Base-by-base conservation (phyloP, 805 yeast species). In the Saccharomycopsis capsularis region DNA sequence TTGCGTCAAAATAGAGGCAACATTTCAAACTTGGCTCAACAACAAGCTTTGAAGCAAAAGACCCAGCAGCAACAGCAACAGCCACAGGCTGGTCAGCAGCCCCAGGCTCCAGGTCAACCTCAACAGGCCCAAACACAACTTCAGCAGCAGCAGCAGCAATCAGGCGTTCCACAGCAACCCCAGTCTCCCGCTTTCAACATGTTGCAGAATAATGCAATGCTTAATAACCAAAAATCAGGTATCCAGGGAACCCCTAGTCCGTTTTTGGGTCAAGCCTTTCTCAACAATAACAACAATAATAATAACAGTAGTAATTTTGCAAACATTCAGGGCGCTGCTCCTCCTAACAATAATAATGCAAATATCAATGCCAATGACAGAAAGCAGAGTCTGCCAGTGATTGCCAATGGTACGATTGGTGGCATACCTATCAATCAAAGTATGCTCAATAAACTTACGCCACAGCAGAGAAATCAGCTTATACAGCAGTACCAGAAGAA, bases 1-100 rank as follows among this genome's bases (percentile, higher is more conserved):
- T 27, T 47, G 3, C 44, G 37, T 9, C 54, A 52, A 29, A 46
- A 50, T 23, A 23, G 51, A 13, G 55, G 46, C n/a, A 41, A 24
- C 54, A 56, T 51, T 49, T 34, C 56, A 30, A 27, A 44, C 25
- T 21, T 47, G 34, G 55, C 49, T 19, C 56, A 51, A 40, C 42
- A 39, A 25, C 53, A 40, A 32, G 36, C 39, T 37, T 47, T 7
- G 7, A 47, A 43, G 50, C 46, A 32, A 47, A 37, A 16, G 16
- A 23, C 15, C 13, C 47, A 16, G 22, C 47, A 18, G 19, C 55
- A 44, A 29, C 46, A 24, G 22, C 57, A 50, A 27, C 51, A 51
- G 24, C 42, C 47, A 18, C 55, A 51, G 37, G 40, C 27, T 22
- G 16, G 22, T 24, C 47, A 35, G 35, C 43, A 39, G 21, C 42